phyloP scores from a whole-genome alignment of 208 protist genomes.

The Leishmania braziliensis region DNA sequence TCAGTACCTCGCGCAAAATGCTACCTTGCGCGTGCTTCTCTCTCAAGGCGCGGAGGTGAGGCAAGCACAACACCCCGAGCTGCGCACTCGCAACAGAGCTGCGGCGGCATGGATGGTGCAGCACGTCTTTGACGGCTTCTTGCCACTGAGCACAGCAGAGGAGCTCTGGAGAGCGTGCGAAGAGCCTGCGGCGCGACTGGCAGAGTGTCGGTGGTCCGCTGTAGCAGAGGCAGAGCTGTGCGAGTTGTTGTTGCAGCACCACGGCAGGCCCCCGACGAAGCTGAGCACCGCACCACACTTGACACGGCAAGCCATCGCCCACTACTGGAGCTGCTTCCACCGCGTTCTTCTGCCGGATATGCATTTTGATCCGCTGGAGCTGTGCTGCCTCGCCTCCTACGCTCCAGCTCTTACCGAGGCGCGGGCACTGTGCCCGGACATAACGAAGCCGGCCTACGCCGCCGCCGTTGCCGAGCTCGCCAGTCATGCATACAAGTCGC shows the following conservation, averaged over 20 bases:
- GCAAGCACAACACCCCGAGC: background rate
- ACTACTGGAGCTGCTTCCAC: conserved; percentile 75
- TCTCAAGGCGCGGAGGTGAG: conserved; percentile 10
- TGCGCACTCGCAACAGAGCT: background rate
- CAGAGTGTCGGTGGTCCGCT: conserved; percentile 48
- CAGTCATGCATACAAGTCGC: conserved; percentile 13
- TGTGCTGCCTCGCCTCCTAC: conserved; percentile 74
- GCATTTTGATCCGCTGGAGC: conserved; percentile 54
- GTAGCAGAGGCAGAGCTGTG: conserved; percentile 68
- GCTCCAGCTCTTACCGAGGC: conserved; percentile 42
- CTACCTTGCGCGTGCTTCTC: conserved; percentile 36
- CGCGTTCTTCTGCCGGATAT: conserved; percentile 57
- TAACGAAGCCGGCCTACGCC: conserved; percentile 7
- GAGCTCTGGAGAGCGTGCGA: conserved; percentile 43
- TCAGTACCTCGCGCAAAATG: conserved; percentile 35
- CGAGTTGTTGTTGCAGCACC: conserved; percentile 25
- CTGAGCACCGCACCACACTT: conserved; percentile 54
- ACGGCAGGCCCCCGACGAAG: conserved; percentile 36
- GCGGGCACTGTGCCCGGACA: conserved; percentile 12
- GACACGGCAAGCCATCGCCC: conserved; percentile 38
- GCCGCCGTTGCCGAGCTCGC: conserved; percentile 24
- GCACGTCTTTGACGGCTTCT: conserved; percentile 51
- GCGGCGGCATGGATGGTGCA: conserved; percentile 24
- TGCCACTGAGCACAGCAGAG: conserved; percentile 23
- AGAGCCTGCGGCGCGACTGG: conserved; percentile 26